phyloP scores from a whole-genome alignment of 192 early-diverging fungal species.

The Coemansia sp. region DNA sequence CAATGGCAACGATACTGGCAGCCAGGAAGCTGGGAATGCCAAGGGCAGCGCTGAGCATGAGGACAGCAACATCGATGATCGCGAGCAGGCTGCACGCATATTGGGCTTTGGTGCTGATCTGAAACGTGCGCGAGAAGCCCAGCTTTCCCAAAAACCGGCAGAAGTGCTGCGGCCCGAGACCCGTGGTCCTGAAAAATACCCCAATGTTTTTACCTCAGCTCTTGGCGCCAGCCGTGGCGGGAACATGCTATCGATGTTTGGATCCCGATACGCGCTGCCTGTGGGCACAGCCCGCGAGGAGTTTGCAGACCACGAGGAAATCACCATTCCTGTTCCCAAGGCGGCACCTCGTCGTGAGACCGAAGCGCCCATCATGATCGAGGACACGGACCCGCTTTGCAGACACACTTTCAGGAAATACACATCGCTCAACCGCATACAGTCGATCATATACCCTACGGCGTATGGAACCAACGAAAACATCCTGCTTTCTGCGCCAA shows the following conservation, averaged over 20 bases:
- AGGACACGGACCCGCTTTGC: slow-evolving; percentile 73
- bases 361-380: slow-evolving; percentile 68
- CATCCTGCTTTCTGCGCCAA: slow-evolving; percentile 97
- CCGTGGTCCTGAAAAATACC: slow-evolving; percentile 56
- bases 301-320: slow-evolving; percentile 83
- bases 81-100: slow-evolving; percentile 32
- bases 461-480: slow-evolving; percentile 97
- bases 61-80: background rate
- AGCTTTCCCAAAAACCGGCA: slow-evolving; percentile 35
- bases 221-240: slow-evolving; percentile 47
- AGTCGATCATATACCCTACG: slow-evolving; percentile 92
- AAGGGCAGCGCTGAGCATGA: background rate
- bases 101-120: slow-evolving; percentile 41
- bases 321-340: slow-evolving; percentile 79
- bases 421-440: slow-evolving; percentile 87
- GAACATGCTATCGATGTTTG: slow-evolving; percentile 75
- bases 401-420: slow-evolving; percentile 83
- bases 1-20: slow-evolving; percentile 3
- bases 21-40: too few relatives aligned
- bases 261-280: slow-evolving; percentile 77
- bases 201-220: slow-evolving; percentile 79
- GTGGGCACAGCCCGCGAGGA: slow-evolving; percentile 73
- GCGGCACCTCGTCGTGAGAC: slow-evolving; percentile 62
- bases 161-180: slow-evolving; percentile 32
- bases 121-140: slow-evolving; percentile 39